Base-by-base conservation (phyloP, 2,329 filamentous ascomycete genomes). In the Coniosporium tulheliwenetii region DNA sequence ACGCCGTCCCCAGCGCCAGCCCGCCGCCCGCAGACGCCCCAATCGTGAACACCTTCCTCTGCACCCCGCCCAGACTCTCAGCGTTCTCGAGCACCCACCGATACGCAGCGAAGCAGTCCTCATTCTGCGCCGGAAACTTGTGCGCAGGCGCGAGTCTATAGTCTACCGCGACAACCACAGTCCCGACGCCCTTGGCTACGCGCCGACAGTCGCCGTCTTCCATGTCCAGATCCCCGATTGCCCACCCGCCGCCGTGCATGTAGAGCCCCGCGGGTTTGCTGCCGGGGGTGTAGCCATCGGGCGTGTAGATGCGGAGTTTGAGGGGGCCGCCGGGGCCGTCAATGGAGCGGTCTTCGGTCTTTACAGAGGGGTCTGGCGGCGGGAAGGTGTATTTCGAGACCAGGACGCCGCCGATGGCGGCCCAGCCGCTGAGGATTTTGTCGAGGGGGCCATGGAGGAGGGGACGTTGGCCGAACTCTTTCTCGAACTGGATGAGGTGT, bases 181-280 rank as follows among this genome's bases (percentile, higher is more conserved):
- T 49, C 8, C 43, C 47, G 4, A 49, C 50, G 31, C 43, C 44
- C 46, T 54, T 51, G 31, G 50, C 44, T 16, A 57, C 49, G 26
- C 44, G 39, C 26, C 58, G 41, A 31, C 51, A 54, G 30, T 47
- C 46, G 1, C 45, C 39, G 43, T 61, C 58, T 29, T 61, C 58
- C 5, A 47, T 48, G 13, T 60, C 51, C 2, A 61, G 34, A 36
- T 57, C 50, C 10, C 57, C 55, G 52, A 60, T 56, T 4, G 56
- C 55, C 57, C 57, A 61, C 5, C 58, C 58, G 33, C 58, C 58
- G 30, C 58, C 52, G 45, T 61, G 58, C 31, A 47, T 56, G 36
- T 58, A 60, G 10, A 61, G 41, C 26, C 57, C 53, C 7, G 56
- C 50, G 5, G 58, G 57, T 15, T 52, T 59, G 12, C 45, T 48